Conservation (phyloP, 2,329 filamentous ascomycete species). For the Aaosphaeria pasadenensis region DNA sequence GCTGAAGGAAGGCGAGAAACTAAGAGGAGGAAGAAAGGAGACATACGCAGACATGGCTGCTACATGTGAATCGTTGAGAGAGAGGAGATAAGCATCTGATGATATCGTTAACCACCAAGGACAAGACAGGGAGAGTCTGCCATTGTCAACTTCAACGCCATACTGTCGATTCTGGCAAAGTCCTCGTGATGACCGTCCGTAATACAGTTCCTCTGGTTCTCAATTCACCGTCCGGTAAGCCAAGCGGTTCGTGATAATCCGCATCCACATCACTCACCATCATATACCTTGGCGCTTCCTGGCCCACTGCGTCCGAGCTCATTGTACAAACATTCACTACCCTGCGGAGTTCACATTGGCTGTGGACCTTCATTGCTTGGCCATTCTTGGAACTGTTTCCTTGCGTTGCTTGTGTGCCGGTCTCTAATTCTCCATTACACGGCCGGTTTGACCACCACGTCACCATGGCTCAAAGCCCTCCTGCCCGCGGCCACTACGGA, state of each 20-base stretch:
- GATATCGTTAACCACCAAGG: no score
- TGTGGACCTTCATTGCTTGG: constrained; percentile 26
- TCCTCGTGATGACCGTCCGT: no score
- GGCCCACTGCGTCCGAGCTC: constrained; percentile 11
- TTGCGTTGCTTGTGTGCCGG: constrained; percentile 35
- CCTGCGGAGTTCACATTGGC: constrained; percentile 25
- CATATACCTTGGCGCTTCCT: constrained; percentile 14
- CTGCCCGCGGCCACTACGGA: constrained; percentile 13
- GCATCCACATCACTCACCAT: constrained; percentile 5
- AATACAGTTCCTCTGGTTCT: no score
- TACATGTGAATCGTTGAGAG: no score
- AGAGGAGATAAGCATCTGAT: no score
- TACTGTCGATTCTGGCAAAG: no score
- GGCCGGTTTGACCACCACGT: constrained; percentile 33
- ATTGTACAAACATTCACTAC: constrained; percentile 21
- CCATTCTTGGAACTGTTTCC: constrained; percentile 31
- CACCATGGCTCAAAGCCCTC: constrained; percentile 23
- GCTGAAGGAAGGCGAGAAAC: no score
- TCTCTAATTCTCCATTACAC: constrained; percentile 27
- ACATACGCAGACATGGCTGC: no score
- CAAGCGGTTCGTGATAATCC: constrained; percentile 12
- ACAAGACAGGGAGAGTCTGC: no score
- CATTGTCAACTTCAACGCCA: no score
- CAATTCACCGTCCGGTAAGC: constrained; percentile 9
- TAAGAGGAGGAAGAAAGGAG: no score